Evolutionary conservation across 2,329 filamentous ascomycete species (phyloP), one percentile per base, ranked within the genome.

Genomic region (Paecilomyces sp.): DNA sequence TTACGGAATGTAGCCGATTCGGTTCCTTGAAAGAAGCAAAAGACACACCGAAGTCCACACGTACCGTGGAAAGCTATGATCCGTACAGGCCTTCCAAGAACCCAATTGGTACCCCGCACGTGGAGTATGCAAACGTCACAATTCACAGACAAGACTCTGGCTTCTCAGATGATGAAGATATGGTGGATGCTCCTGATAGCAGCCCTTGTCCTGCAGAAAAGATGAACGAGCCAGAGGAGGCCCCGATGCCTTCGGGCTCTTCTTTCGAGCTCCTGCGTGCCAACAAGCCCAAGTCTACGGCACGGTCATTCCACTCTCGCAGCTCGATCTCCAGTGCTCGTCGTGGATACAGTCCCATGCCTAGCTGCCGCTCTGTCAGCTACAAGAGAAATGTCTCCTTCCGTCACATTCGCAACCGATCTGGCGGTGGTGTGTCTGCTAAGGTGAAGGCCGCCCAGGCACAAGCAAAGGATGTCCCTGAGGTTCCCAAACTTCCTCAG

Each of bases 41-140:
- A 18, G 41, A 47, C 3, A 47, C 41, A 6, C 77, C 81, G 1
- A 72, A 66, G 34, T 77, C 76, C 2, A 73, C 72, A 24, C 69
- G 69, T 3, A 70, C 80, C 68, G 65, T 84, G 70, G 77, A 83
- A 63, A 94, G 88, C 73, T 96, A 96, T 67, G 92, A 96, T 71
- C 91, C 92, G 0, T 96, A 89, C 72, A 85, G 90, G 67, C 85
- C 89, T 3, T 91, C 88, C 2, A 81, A 83, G 64, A 77, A 82
- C 58, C 77, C 79, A 24, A 75, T 83, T 57, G 61, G 74, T 58
- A 66, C 78, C 25, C 75, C 79, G 0, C 81, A 85, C 56, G 80
- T 79, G 7, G 83, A 86, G 61, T 86, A 86, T 66, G 82, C 87
- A 31, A 89, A 85, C 66, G 84, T 92, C 57, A 85, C 85, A 0